Evolutionary conservation across 2,329 filamentous ascomycete genomes (phyloP), one percentile per base, ranked within the genome.

Genomic region (Trichophyton equinum): DNA sequence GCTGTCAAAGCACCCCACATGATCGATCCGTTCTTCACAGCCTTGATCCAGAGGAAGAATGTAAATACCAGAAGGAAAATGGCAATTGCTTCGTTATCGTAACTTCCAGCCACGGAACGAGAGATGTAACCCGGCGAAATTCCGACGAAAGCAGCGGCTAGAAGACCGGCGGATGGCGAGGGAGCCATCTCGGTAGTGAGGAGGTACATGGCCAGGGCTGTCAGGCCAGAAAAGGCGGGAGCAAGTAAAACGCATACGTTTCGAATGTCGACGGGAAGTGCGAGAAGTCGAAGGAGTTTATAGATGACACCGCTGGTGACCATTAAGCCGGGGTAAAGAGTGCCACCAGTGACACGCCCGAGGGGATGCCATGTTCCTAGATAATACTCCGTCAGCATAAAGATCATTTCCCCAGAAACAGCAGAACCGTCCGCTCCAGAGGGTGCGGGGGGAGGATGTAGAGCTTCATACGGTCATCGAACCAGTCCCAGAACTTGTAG

Each of bases 401-500:
- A 25, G 15, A 27, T 4, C 27, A 36, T 2, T 7, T 7, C 11
- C 6, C 33, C 18, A n/a, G n/a, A 7, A 4, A 18, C n/a, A 36
- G n/a, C 15, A 38, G 20, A 51, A 38, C 8, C n/a, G 13, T 27
- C 20, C 30, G 20, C 25, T 15, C 11, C 2, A 22, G 20, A 33
- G 25, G 33, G 33, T 15, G 27, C 27, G 25, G 27, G 22, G 8
- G 22, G 22, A 58, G n/a, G 18, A 22, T 44, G 73, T 13, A 22
- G 20, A 22, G 44, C 18, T 47, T 25, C 83, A 65, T 80, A 86
- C 94, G 86, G 80, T 99, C 94, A 77, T 99, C 94, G 72, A 99
- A 99, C 94, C 94, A 99, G 75, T 99, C 92, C 94, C 94, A 99
- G 75, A 99, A 99, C 75, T 88, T 91, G 76, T 96, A 95, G 79